Base-by-base conservation (phyloP, 495 filamentous ascomycete species). In the Glonium stellatum region DNA sequence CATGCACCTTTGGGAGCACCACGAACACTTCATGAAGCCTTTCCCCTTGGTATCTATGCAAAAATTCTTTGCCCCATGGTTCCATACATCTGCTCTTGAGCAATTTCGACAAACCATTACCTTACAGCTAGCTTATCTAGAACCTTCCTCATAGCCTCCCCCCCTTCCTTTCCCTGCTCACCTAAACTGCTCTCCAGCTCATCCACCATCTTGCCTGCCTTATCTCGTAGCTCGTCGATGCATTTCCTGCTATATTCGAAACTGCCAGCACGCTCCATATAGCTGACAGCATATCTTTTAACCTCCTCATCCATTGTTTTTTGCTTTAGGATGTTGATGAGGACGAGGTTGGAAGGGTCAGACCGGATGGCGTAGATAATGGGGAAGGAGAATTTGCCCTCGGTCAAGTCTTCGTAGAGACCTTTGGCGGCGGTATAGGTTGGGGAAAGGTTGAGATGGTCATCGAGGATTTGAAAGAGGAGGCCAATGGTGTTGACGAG, bases 311-410 rank as follows among this genome's bases (percentile, higher is more conserved):
- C 87, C 27, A 76, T 81, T 0, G 92, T 90, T 72, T 87, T 89
- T 71, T 97, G 93, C 73, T 88, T 87, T 21, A 98, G 76, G 48
- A 97, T 97, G 66, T 93, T 96, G 61, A 96, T 77, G 48, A 98
- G 79, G 69, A 92, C 87, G 31, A 86, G 80, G 69, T 96, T 92
- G 9, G 73, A 74, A 4, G 89, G 88, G 70, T 92, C 82, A 35
- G 85, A 77, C 63, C 92, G 88, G 63, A 98, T 95, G 70, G 87
- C 87, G 73, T 98, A 92, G 60, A 98, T 97, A 66, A 98, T 88
- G 5, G 92, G 92, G 70, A 95, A 97, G 25, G 87, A 92, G 77
- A 97, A 98, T 80, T 98, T 98, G 44, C 93, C 93, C 76, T 98
- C 93, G 0, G 92, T 97, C 62, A 98, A 74, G 71, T 98, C 93